Conservation (phyloP, 495 filamentous ascomycete species). For the Cercophora scortea region DNA sequence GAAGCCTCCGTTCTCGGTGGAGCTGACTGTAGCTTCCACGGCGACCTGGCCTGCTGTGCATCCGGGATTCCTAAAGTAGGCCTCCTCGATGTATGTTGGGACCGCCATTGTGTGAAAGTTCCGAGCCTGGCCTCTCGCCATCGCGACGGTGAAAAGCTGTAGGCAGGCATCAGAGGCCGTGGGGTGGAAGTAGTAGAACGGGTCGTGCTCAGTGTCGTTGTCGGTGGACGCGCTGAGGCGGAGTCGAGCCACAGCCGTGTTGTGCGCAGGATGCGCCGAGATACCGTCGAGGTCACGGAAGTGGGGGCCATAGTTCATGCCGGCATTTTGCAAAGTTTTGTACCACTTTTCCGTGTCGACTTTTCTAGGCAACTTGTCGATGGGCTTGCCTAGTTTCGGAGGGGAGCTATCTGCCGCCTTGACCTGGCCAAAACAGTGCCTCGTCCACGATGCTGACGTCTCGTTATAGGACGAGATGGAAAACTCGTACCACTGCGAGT, state of each 20-base stretch:
- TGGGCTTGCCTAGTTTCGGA: too few relatives aligned
- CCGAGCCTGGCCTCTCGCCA: not conserved
- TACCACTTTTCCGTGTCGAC: not conserved
- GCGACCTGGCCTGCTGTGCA: not conserved
- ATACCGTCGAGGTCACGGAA: not conserved
- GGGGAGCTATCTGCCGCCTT: too few relatives aligned
- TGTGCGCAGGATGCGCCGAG: not conserved
- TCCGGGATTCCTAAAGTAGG: not conserved
- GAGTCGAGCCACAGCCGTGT: not conserved
- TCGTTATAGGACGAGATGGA: too few relatives aligned
- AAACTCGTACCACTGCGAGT: too few relatives aligned
- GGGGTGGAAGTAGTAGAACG: not conserved
- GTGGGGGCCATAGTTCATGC: not conserved
- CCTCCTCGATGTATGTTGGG: not conserved
- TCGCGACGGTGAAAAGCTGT: not conserved
- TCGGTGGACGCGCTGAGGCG: not conserved
- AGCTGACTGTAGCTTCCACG: not conserved
- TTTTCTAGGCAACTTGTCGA: too few relatives aligned
- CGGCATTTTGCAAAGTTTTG: not conserved
- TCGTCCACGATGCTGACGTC: too few relatives aligned
- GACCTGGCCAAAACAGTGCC: too few relatives aligned
- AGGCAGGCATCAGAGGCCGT: not conserved
- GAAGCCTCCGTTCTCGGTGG: not conserved
- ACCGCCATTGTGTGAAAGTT: not conserved
- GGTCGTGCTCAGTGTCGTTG: not conserved